phyloP scores from a whole-genome alignment of 2,329 filamentous ascomycete species.

The Alternaria brassicicola region DNA sequence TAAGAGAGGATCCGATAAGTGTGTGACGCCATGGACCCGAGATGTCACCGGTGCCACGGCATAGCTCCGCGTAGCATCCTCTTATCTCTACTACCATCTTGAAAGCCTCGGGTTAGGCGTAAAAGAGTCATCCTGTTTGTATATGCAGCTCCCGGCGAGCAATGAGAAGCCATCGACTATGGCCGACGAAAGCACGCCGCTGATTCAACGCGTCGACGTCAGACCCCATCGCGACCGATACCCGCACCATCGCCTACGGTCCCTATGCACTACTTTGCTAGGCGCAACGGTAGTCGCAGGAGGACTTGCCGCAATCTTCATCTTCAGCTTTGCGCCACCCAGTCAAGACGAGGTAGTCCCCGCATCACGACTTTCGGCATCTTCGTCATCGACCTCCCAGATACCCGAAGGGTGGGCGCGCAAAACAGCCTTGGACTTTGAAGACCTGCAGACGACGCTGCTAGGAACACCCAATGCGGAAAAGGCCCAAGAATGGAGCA shows the following conservation, averaged over 20 bases:
- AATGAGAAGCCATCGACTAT: constrained; percentile 45
- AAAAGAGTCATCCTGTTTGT: neutral
- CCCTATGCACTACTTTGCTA: constrained; percentile 68
- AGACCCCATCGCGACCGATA: constrained; percentile 59
- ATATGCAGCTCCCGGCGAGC: constrained; percentile 24
- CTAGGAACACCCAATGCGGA: constrained; percentile 60
- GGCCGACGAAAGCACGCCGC: constrained; percentile 67
- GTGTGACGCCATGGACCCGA: constrained; percentile 15
- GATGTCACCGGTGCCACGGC: neutral
- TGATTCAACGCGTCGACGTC: constrained; percentile 67
- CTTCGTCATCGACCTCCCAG: constrained; percentile 28
- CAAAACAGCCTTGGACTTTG: constrained; percentile 57
- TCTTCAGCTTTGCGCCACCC: constrained; percentile 47
- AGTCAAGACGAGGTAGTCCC: constrained; percentile 35
- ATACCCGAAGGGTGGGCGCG: constrained; percentile 50
- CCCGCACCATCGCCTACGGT: constrained; percentile 64
- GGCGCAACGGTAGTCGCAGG: constrained; percentile 47
- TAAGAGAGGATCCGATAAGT: constrained; percentile 20
- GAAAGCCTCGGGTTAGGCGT: constrained; percentile 5
- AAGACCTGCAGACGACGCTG: constrained; percentile 62
- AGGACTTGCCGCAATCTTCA: constrained; percentile 46
- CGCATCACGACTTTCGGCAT: constrained; percentile 6
- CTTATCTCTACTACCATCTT: neutral
- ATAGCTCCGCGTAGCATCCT: constrained; percentile 9
- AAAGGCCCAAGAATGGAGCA: constrained; percentile 58